Conservation (phyloP, 1,284 basidiomycete genomes). For the Ceratobasidium sp. region DNA sequence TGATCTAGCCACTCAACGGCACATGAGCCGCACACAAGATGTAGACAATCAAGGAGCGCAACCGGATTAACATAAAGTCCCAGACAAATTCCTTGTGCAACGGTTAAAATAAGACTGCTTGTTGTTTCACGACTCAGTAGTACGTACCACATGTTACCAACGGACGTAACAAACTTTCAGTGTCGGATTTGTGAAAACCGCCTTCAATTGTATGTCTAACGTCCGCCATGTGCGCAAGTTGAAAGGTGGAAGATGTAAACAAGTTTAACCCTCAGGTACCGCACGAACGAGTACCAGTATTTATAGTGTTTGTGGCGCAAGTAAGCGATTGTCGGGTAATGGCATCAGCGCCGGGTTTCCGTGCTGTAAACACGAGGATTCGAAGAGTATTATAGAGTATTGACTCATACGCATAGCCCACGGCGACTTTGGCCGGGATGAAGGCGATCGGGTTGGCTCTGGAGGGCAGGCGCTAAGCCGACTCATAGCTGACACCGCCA, state of each 20-base stretch:
- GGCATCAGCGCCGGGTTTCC: not conserved
- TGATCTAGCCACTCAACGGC: constrained; percentile 33
- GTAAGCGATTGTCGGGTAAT: not conserved
- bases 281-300: not conserved
- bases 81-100: constrained; percentile 31
- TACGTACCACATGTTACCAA: constrained; percentile 38
- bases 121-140: not conserved
- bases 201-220: not conserved
- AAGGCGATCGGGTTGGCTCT: too few relatives aligned
- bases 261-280: too few relatives aligned
- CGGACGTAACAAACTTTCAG: constrained; percentile 23
- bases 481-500: too few relatives aligned
- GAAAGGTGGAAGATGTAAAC: not conserved
- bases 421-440: not conserved
- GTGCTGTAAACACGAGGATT: not conserved
- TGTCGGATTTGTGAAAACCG: not conserved
- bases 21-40: constrained; percentile 41
- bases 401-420: constrained; percentile 12
- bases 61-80: constrained; percentile 40
- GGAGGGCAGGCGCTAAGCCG: too few relatives aligned
- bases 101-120: not conserved
- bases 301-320: not conserved
- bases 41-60: constrained; percentile 37
- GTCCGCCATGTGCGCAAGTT: constrained; percentile 8
- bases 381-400: too few relatives aligned